Base-by-base conservation (phyloP, 805 yeast species). In the Suhomyces prunicola region DNA sequence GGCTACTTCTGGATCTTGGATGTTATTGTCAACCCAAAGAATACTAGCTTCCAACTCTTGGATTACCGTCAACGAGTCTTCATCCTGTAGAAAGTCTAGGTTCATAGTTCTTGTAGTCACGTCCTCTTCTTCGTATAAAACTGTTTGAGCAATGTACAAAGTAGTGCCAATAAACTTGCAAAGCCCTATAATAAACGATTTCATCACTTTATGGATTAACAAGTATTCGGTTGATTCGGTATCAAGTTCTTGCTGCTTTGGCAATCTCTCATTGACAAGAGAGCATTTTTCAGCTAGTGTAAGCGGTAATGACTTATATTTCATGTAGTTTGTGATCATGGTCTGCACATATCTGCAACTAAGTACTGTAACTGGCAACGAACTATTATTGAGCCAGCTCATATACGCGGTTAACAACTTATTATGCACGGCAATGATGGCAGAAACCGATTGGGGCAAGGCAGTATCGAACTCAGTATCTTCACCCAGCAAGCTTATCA, bases 341-440 rank as follows among this genome's bases (percentile, higher is more conserved):
- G 78, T 73, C 59, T 87, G 90, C 22, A 90, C 85, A 60, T 85
- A 86, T 19, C 88, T 72, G 62, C 92, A 87, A 57, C 96, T 83
- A 45, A 90, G 71, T 1, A 93, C 80, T 0, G 93, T 88, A 22
- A 86, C 88, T n/a, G 90, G 81, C 45, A 90, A 71, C 6, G 92
- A 81, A 54, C 86, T 80, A 53, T 90, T 90, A 51, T 82, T 77
- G 41, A 90, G 73, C 98, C 98, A 93, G 7, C 84, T 74, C 67
- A 85, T 78, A 36, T 85, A 73, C 33, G 81, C 69, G 42, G 81
- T 72, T 7, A 85, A 62, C 13, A 90, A 66, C 40, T 78, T 72
- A 60, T 83, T 85, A 57, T 82, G 72, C 6, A 87, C 69, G 45
- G 81, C 78, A 3, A 79, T 69, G 0, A 83, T 80, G n/a, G 47